A percentile compares a stretch with the other conserved stretches of the same genome.
Evolutionary conservation across 352 stramenopile genomes (phyloP).

Genomic region (Phytophthora cryptogea): DNA sequence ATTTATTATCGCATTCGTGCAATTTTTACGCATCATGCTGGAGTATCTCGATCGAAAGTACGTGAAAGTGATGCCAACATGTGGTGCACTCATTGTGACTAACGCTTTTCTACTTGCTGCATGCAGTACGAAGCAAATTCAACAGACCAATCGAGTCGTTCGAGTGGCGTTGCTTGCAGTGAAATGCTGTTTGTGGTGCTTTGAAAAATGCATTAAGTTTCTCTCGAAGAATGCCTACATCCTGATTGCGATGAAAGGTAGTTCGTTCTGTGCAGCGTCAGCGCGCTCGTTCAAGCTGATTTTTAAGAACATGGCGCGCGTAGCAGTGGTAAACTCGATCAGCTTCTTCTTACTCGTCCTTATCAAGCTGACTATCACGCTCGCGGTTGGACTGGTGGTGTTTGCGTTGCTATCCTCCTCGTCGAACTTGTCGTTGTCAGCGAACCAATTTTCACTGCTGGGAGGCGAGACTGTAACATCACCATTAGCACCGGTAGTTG

Average conservation of each 20-base stretch:
- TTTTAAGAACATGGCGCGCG: conserved; percentile 90
- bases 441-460: conserved; percentile 61
- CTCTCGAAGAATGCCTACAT: conserved; percentile 97
- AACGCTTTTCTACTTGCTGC: conserved; percentile 1
- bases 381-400: conserved; percentile 46
- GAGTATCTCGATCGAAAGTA: conserved; percentile 95
- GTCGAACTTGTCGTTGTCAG: conserved; percentile 30
- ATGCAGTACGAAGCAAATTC: conserved; percentile 71
- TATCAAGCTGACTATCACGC: conserved; percentile 89
- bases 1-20: conserved; percentile 96
- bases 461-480: conserved; percentile 77
- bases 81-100: neutral
- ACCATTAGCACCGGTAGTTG: conserved; percentile 90
- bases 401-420: conserved; percentile 54
- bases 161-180: conserved; percentile 82
- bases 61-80: conserved; percentile 10
- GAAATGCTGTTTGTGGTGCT: conserved; percentile 95
- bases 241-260: conserved; percentile 80
- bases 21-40: conserved; percentile 93
- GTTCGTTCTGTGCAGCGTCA: conserved; percentile 88
- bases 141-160: conserved; percentile 73
- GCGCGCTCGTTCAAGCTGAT: conserved; percentile 95
- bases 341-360: conserved; percentile 94
- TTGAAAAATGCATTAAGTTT: conserved; percentile 97
- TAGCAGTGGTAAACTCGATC: conserved; percentile 91